Percentiles rank a stretch among this genome's conserved stretches.
Evolutionary conservation across 192 early-diverging fungal genomes (phyloP).

Genomic region (Umbelopsis vinacea): DNA sequence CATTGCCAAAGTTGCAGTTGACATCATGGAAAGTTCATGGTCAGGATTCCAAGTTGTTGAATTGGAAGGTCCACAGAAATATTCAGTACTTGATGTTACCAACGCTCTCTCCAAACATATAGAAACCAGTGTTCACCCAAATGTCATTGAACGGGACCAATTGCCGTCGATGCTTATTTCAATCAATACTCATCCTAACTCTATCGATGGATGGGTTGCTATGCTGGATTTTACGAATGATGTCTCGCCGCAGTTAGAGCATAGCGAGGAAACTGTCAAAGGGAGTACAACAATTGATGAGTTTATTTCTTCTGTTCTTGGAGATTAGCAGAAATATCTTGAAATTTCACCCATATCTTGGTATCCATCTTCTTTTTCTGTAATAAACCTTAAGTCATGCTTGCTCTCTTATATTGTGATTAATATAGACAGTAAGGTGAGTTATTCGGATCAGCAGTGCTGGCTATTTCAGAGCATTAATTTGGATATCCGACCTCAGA

Average conservation of each 20-base stretch:
- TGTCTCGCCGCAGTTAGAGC: neutral
- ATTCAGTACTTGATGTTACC: neutral
- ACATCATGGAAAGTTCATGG: neutral
- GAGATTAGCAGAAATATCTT: neutral
- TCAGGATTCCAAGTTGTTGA: neutral
- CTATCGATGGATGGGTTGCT: neutral
- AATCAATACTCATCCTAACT: neutral
- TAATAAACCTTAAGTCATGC: too few species aligned
- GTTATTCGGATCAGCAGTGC: too few species aligned
- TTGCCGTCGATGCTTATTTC: neutral
- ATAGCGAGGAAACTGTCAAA: neutral
- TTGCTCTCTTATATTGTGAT: too few species aligned
- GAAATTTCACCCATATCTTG: neutral
- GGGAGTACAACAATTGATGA: neutral
- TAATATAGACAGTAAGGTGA: too few species aligned
- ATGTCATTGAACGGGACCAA: neutral
- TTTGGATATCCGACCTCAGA: too few species aligned
- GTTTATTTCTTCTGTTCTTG: neutral
- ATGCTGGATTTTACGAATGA: conserved; percentile 5
- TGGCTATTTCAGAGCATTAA: too few species aligned
- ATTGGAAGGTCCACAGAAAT: neutral
- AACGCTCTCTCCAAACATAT: neutral
- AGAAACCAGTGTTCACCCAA: neutral
- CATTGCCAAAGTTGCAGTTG: neutral
- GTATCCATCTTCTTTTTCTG: too few species aligned